A percentile compares a stretch with the other conserved stretches of the same genome.
phyloP scores from a whole-genome alignment of 2,329 filamentous ascomycete genomes.

The Fusarium brevicatenulatum region DNA sequence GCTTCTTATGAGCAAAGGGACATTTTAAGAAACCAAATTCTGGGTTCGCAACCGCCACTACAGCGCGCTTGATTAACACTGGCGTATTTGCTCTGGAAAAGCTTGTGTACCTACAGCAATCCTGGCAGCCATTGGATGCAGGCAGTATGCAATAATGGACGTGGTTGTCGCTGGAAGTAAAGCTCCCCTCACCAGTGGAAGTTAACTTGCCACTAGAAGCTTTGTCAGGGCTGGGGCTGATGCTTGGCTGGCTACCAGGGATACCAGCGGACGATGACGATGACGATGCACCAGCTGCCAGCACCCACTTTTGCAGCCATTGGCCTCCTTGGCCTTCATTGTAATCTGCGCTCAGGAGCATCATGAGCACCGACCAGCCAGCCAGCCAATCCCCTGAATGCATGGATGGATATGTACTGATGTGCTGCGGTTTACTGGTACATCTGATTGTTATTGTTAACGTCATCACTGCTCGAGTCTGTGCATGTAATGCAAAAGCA shows the following conservation, averaged over 20 bases:
- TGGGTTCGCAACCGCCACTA: slow-evolving; percentile 20
- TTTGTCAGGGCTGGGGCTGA: slow-evolving; percentile 18
- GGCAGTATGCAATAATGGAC: slow-evolving; percentile 15
- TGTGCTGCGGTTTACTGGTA: slow-evolving; percentile 9
- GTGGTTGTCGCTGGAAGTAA: slow-evolving; percentile 18
- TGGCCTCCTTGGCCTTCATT: slow-evolving; percentile 21
- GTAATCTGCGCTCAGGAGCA: slow-evolving; percentile 36
- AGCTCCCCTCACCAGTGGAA: slow-evolving; percentile 15
- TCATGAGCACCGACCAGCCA: slow-evolving; percentile 35
- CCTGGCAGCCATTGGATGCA: slow-evolving; percentile 29
- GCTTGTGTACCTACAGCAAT: slow-evolving; percentile 16
- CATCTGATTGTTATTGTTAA: slow-evolving; percentile 22
- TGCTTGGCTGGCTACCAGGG: slow-evolving; percentile 30
- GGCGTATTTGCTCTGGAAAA: slow-evolving; percentile 7
- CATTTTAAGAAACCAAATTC: slow-evolving; percentile 4
- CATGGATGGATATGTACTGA: slow-evolving; percentile 24
- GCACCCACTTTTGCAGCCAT: slow-evolving; percentile 35
- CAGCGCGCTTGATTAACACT: slow-evolving; percentile 4
- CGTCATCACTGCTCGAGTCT: slow-evolving; percentile 15
- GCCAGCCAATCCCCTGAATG: slow-evolving; percentile 38
- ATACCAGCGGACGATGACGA: slow-evolving; percentile 29
- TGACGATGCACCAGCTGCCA: slow-evolving; percentile 22
- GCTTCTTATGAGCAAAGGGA: background rate
- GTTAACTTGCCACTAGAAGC: slow-evolving; percentile 9
- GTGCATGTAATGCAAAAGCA: slow-evolving; percentile 15